These are phyloP conservation scores for Globisporangium orthogonon DNA, from an alignment of 352 stramenopile genomes.

Conservation along the genomic window DNA sequence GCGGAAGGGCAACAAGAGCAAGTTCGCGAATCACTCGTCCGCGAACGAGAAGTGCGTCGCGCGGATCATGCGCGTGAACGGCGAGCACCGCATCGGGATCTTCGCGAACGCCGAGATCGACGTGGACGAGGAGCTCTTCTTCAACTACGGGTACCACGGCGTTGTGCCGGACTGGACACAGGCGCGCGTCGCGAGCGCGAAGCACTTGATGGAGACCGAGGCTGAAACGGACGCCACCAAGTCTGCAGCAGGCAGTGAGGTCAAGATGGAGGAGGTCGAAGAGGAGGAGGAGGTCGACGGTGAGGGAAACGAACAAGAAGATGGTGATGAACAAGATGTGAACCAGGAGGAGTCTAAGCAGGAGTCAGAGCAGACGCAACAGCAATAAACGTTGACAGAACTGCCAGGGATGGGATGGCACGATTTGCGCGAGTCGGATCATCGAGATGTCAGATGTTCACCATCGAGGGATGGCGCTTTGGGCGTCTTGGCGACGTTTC, in stretches of 20 bases:
- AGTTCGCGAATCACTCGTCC: conserved; percentile 90
- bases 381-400: too few species aligned
- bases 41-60: conserved; percentile 78
- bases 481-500: too few species aligned
- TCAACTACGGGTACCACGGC: conserved; percentile 78
- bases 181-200: conserved; percentile 32
- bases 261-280: background rate
- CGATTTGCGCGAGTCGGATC: too few species aligned
- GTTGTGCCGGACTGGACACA: conserved; percentile 81
- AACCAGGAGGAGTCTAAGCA: background rate
- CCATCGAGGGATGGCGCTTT: too few species aligned
- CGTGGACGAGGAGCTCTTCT: conserved; percentile 81
- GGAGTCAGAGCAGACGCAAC: background rate
- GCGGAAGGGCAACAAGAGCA: conserved; percentile 94
- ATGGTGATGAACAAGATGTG: background rate
- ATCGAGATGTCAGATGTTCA: too few species aligned
- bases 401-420: too few species aligned
- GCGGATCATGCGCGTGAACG: conserved; percentile 88
- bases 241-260: background rate
- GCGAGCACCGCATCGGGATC: conserved; percentile 91
- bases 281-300: background rate
- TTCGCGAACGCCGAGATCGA: conserved; percentile 89
- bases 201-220: background rate
- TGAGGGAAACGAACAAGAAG: background rate
- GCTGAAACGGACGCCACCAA: background rate